Conservation (phyloP, 2,329 filamentous ascomycete genomes). For the Malbranchea cinnamomea region DNA sequence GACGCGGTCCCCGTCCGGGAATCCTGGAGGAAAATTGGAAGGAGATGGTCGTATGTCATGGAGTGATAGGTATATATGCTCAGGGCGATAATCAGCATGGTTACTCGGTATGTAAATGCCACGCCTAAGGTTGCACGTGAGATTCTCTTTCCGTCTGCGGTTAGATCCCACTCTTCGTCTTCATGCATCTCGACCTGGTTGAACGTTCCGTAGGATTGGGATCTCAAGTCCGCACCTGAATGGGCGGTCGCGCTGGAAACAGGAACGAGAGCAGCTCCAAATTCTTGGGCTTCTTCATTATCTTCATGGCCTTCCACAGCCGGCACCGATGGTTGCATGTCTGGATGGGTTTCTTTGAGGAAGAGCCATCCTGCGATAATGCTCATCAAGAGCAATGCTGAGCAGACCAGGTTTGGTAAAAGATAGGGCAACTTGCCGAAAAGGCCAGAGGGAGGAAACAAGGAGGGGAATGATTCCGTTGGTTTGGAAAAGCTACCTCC, state of each 20-base stretch:
- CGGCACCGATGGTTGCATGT: conserved; percentile 44
- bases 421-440: conserved; percentile 75
- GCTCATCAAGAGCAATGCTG: conserved; percentile 58
- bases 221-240: conserved; percentile 55
- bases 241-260: conserved; percentile 62
- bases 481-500: conserved; percentile 78
- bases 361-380: conserved; percentile 68
- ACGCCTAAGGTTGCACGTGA: conserved; percentile 26
- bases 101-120: conserved; percentile 48
- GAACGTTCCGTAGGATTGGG: conserved; percentile 71
- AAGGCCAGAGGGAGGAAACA: conserved; percentile 52
- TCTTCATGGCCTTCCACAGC: conserved; percentile 37
- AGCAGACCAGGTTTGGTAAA: conserved; percentile 77
- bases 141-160: conserved; percentile 12
- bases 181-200: conserved; percentile 39
- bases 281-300: conserved; percentile 6
- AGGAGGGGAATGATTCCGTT: conserved; percentile 52
- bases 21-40: conserved; percentile 89
- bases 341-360: conserved; percentile 78
- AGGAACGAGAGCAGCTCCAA: conserved; percentile 31
- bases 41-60: conserved; percentile 85
- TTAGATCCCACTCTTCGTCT: conserved; percentile 36
- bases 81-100: conserved; percentile 64
- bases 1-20: conserved; percentile 22
- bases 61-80: conserved; percentile 89